Percentiles rank a stretch among this genome's conserved stretches.
Evolutionary conservation across 2,329 filamentous ascomycete species (phyloP).

Genomic region (Metarhizium album): DNA sequence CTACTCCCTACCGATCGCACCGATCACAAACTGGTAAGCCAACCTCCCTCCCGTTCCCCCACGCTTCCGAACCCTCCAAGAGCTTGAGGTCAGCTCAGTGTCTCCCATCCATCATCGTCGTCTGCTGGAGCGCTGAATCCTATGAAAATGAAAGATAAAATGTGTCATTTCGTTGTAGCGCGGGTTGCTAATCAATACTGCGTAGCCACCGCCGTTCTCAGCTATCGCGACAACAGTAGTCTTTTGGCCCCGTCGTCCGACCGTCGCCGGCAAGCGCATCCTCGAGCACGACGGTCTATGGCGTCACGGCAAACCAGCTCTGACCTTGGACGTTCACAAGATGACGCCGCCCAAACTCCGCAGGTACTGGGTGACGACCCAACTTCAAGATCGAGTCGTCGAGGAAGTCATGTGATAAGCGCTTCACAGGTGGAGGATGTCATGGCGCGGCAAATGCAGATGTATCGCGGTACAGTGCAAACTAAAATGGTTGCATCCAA

Average conservation of each 20-base stretch:
- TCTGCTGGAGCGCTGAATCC: background rate
- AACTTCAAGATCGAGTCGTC: slow-evolving; percentile 1
- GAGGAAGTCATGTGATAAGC: background rate
- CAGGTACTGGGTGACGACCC: background rate
- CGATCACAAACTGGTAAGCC: slow-evolving; percentile 5
- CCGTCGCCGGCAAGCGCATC: slow-evolving; percentile 16
- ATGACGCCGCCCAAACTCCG: slow-evolving; percentile 9
- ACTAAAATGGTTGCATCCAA: slow-evolving; percentile 38
- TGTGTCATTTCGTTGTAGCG: background rate
- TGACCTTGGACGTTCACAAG: slow-evolving; percentile 13
- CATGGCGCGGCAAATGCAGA: slow-evolving; percentile 30
- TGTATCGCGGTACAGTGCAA: slow-evolving; percentile 32
- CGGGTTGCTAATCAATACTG: background rate
- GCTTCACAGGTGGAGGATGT: slow-evolving; percentile 17
- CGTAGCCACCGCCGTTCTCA: background rate
- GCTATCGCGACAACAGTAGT: background rate
- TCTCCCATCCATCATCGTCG: background rate
- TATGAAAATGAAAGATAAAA: background rate
- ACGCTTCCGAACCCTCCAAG: too few relatives aligned
- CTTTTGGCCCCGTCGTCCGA: slow-evolving; percentile 13
- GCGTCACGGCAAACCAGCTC: slow-evolving; percentile 13
- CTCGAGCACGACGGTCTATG: slow-evolving; percentile 17
- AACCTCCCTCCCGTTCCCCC: background rate
- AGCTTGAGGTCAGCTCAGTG: background rate
- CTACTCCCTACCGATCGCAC: background rate